Evolutionary conservation across 768 basidiomycete genomes (phyloP).

Genomic region (Termitomyces sp.): DNA sequence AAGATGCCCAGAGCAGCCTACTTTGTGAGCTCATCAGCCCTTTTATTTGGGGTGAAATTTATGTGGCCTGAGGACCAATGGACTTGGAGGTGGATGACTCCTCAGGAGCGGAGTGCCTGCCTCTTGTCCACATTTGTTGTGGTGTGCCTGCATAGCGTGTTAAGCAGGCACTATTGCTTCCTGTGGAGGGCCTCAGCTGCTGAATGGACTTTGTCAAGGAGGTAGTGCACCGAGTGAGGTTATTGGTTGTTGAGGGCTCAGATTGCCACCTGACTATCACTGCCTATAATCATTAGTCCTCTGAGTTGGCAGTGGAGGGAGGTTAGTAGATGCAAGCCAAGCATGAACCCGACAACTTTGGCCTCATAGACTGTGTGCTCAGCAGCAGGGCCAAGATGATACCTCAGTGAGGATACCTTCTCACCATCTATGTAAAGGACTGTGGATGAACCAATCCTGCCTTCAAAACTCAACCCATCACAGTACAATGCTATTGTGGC

Average conservation of each 20-base stretch:
- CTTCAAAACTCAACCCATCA: conserved; percentile 8
- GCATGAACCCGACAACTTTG: background rate
- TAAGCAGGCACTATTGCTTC: background rate
- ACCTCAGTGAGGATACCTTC: background rate
- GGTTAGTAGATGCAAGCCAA: background rate
- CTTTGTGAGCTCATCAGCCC: too few species aligned
- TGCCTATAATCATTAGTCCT: background rate
- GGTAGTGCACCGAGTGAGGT: conserved; percentile 4
- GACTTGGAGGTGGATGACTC: too few species aligned
- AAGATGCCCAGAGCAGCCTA: too few species aligned
- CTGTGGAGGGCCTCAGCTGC: background rate
- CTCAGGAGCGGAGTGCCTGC: background rate
- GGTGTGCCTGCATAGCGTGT: background rate
- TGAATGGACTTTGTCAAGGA: too few species aligned
- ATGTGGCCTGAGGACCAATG: too few species aligned
- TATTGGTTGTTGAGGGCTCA: conserved; percentile 1
- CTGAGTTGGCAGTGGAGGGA: background rate
- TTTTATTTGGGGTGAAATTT: too few species aligned
- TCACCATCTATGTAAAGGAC: background rate
- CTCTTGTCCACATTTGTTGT: too few species aligned
- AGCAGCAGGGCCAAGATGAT: background rate
- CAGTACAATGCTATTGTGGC: background rate
- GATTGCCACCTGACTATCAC: conserved; percentile 2
- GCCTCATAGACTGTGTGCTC: conserved; percentile 9
- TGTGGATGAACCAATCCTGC: conserved; percentile 1